These are phyloP conservation scores for Penicillium rolfsii DNA, from an alignment of 2,329 filamentous ascomycete genomes.

Conservation along the genomic window DNA sequence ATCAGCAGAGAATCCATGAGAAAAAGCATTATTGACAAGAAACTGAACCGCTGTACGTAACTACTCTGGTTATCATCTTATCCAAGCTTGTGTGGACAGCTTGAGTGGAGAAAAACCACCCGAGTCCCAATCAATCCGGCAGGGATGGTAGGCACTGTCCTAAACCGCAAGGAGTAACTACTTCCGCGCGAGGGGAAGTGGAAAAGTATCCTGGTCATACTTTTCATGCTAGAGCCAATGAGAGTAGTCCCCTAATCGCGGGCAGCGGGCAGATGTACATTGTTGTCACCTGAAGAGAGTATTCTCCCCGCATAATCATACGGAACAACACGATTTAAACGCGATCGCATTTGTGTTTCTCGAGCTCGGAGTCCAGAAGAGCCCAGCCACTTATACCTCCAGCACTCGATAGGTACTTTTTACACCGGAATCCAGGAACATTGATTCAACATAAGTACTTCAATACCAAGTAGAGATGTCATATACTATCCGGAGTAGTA, in stretches of 20 bases:
- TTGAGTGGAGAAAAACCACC: background rate
- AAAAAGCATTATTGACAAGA: too few relatives aligned
- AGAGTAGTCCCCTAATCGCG: background rate
- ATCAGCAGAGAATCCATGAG: too few relatives aligned
- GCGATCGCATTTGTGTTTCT: background rate
- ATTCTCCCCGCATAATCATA: background rate
- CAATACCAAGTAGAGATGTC: background rate
- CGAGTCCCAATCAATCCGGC: background rate
- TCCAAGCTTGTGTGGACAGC: background rate
- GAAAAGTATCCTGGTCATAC: conserved; percentile 3
- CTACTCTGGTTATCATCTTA: background rate
- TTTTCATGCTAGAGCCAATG: background rate
- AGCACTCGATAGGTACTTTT: too few relatives aligned
- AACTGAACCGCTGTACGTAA: too few relatives aligned
- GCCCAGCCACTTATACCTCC: background rate
- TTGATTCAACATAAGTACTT: background rate
- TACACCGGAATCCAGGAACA: too few relatives aligned
- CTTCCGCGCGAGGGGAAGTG: conserved; percentile 15
- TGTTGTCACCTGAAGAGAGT: background rate
- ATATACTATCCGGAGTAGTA: background rate
- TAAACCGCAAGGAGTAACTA: conserved; percentile 18
- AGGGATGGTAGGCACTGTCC: conserved; percentile 12
- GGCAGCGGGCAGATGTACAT: conserved; percentile 12
- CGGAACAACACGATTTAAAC: background rate
- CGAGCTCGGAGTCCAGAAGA: background rate